These are phyloP conservation scores for Bipolaris zeicola DNA, from an alignment of 2,329 filamentous ascomycete genomes.

Conservation along the genomic window DNA sequence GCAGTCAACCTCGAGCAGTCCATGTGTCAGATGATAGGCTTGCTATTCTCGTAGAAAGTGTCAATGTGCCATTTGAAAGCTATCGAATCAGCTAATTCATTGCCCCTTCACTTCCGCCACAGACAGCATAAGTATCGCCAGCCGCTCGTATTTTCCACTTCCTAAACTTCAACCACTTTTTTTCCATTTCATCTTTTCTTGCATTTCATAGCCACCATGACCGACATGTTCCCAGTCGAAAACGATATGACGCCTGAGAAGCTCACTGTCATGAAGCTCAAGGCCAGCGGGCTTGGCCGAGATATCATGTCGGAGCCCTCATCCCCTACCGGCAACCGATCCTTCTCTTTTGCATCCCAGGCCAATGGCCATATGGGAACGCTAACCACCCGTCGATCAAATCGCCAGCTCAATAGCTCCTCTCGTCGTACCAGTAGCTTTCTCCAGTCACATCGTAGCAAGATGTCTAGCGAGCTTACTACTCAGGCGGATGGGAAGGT, in stretches of 20 bases:
- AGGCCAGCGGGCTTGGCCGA: slow-evolving; percentile 25
- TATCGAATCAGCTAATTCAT: background rate
- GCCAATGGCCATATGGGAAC: slow-evolving; percentile 11
- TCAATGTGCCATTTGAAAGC: background rate
- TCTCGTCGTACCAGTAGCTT: slow-evolving; percentile 30
- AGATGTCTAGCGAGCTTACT: slow-evolving; percentile 35
- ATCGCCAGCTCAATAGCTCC: slow-evolving; percentile 23
- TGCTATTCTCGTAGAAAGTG: background rate
- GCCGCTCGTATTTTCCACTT: background rate
- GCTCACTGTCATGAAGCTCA: slow-evolving; percentile 31
- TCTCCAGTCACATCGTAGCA: slow-evolving; percentile 30
- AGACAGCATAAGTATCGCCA: slow-evolving; percentile 13
- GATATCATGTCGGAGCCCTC: slow-evolving; percentile 33
- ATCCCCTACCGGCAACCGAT: slow-evolving; percentile 18
- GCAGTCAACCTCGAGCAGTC: slow-evolving; percentile 3
- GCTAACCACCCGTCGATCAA: slow-evolving; percentile 23
- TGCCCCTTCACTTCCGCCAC: background rate
- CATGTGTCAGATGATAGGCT: slow-evolving; percentile 1
- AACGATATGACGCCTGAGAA: slow-evolving; percentile 28
- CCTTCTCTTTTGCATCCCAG: slow-evolving; percentile 18
- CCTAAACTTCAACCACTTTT: background rate
- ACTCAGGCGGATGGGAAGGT: slow-evolving; percentile 33
- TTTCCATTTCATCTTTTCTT: background rate
- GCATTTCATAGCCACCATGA: slow-evolving; percentile 1
- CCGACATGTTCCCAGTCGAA: slow-evolving; percentile 9